Base-by-base conservation (phyloP, 495 filamentous ascomycete genomes). In the Penicillium turbatum region DNA sequence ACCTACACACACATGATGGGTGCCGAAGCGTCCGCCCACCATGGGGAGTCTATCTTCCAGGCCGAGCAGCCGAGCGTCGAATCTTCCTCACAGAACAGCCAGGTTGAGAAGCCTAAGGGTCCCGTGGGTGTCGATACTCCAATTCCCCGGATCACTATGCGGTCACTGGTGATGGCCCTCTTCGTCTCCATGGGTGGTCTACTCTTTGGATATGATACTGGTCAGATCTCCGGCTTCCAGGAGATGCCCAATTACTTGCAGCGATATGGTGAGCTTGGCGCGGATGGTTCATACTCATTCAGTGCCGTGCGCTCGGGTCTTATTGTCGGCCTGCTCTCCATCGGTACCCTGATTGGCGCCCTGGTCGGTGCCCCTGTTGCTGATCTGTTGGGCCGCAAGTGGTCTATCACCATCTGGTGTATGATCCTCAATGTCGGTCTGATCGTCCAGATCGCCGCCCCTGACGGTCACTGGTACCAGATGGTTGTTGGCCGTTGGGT, bases 131-230 rank as follows among this genome's bases (percentile, higher is more conserved):
- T 75, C 24, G 69, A 79, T 48, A 71, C 71, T 4, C 70, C 72
- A 0, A 61, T 78, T 13, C 72, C 68, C 7, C 63, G 65, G 12
- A 45, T 82, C 13, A 82, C 77, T 6, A 35, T 70, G 21, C 69
- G 72, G 10, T 71, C 77, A 35, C 58, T 78, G n/a, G 48, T 73
- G 41, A 80, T 83, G 77, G 76, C 72, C 11, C 57, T 79, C 7
- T 73, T 82, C 45, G 79, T 82, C 24, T 82, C 86, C 3, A 84
- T 89, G 74, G 86, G 86, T 51, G 86, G 86, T 50, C 81, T 89
- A 40, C 79, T 89, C 13, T 77, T 77, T 51, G 74, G 74, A 27
- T 77, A 75, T 44, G 74, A 77, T 56, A 70, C 72, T 17, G 77
- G 78, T 58, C 77, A 80, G 62, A 81, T 81, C 46, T 73, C 71